A percentile compares a stretch with the other conserved stretches of the same genome.
Conservation (phyloP, 768 basidiomycete species). For the Boletales sp. region DNA sequence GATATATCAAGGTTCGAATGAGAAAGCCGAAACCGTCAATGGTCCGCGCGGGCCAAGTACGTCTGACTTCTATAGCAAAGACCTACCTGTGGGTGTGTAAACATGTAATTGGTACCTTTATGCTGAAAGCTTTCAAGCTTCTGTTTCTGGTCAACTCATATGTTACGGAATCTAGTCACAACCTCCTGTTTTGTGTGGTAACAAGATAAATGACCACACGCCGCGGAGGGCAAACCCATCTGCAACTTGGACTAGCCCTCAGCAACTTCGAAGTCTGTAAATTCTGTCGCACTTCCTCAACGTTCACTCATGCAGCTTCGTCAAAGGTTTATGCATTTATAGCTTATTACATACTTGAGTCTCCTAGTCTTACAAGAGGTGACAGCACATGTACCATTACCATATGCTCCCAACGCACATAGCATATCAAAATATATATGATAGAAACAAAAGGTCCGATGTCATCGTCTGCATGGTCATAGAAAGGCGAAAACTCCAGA, state of each 20-base stretch:
- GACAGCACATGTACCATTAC: constrained; percentile 13
- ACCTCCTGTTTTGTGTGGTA: too few relatives aligned
- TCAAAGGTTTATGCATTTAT: constrained; percentile 15
- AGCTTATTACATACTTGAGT: constrained; percentile 1
- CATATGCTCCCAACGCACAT: constrained; percentile 3
- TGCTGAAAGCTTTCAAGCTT: too few relatives aligned
- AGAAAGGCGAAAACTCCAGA: constrained; percentile 10
- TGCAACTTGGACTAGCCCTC: too few relatives aligned
- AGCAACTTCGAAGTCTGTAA: too few relatives aligned
- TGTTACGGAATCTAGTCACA: too few relatives aligned
- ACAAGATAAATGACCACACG: too few relatives aligned
- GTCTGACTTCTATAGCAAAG: neutral
- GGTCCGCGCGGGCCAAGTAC: too few relatives aligned
- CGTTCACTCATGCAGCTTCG: neutral
- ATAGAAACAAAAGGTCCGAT: neutral
- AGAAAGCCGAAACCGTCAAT: neutral
- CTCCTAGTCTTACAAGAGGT: constrained; percentile 18
- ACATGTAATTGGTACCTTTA: too few relatives aligned
- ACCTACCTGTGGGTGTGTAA: neutral
- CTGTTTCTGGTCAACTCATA: too few relatives aligned
- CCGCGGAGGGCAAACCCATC: too few relatives aligned
- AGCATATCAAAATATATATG: constrained; percentile 13
- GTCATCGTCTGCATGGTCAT: neutral
- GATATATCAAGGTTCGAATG: neutral
- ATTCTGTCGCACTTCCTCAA: too few relatives aligned